Evolutionary conservation across 176 grass and related monocot species (phyloP).

Genomic region (Zoysia japonica): DNA sequence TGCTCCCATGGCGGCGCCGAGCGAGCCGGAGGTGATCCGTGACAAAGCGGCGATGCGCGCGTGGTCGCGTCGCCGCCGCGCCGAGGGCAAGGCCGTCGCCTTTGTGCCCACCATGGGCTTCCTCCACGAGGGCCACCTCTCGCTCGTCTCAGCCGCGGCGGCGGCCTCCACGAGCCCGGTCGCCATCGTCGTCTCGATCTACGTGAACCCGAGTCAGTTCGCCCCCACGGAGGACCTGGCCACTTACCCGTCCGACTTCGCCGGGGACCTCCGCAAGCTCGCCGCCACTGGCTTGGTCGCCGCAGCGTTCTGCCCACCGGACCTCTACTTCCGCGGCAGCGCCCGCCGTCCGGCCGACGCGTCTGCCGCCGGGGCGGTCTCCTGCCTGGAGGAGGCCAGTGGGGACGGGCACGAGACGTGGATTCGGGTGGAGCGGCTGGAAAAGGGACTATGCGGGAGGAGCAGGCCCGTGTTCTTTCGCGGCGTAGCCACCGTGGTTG

Average conservation of each 20-base stretch:
- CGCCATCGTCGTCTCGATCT: slow-evolving; percentile 74
- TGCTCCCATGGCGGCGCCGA: slow-evolving; percentile 34
- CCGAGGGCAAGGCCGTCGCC: slow-evolving; percentile 56
- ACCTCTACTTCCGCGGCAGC: slow-evolving; percentile 59
- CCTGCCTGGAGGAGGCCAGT: slow-evolving; percentile 60
- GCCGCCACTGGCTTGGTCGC: slow-evolving; percentile 50
- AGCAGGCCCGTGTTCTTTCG: slow-evolving; percentile 82
- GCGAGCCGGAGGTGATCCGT: slow-evolving; percentile 69
- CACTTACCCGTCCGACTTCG: slow-evolving; percentile 70
- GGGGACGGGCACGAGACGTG: slow-evolving; percentile 70
- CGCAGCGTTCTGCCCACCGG: slow-evolving; percentile 63
- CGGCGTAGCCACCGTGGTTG: slow-evolving; percentile 75
- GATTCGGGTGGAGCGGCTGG: slow-evolving; percentile 75
- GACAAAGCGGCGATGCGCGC: slow-evolving; percentile 67
- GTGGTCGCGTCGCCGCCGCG: slow-evolving; percentile 60
- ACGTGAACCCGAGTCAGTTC: slow-evolving; percentile 89
- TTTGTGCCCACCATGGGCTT: slow-evolving; percentile 95
- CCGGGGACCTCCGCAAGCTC: slow-evolving; percentile 75
- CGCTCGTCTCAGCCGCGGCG: slow-evolving; percentile 58
- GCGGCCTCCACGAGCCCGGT: slow-evolving; percentile 41
- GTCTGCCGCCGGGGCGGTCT: background rate
- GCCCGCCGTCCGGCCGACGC: background rate
- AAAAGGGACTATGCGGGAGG: slow-evolving; percentile 75
- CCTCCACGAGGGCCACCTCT: slow-evolving; percentile 87
- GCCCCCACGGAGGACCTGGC: slow-evolving; percentile 73